Evolutionary conservation across 768 basidiomycete species (phyloP), one percentile per base, ranked within the genome.

Genomic region (Agrocybe praecox): DNA sequence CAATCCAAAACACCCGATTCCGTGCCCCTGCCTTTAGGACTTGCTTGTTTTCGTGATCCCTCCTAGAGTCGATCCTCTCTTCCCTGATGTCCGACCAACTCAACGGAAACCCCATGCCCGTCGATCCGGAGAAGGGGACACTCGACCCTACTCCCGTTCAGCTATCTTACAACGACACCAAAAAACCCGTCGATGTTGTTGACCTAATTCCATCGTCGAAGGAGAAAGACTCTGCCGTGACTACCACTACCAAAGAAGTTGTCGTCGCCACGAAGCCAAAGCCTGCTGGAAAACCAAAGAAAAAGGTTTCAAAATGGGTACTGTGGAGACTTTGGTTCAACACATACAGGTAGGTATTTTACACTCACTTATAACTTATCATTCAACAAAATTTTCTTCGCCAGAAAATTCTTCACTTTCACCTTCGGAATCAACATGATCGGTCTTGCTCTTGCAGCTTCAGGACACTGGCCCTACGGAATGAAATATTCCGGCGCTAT

Each of bases 401-500:
- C 24, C 50, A 88, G 88, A 58, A 88, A 88, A 69, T 86, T 90
- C 62, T 90, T 90, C 67, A 82, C 82, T 1, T 76, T 89, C 49
- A 68, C 81, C 4, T 79, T 88, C 59, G 72, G 73, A 1, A 65
- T 90, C 22, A 91, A 90, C 67, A 79, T 86, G 71, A 79, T 84
- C 26, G 87, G 80, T 21, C 70, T 91, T 42, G 79, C 75, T 21
- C 72, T 89, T 14, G 86, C 89, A 1, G 83, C 79, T 10, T 79
- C 83, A 23, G 88, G 86, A 6, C 81, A 83, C 56, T 91, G 84
- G 75, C 80, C 81, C 6, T 91, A 90, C 61, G 86, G 83, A 1
- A 68, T 73, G 3, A 74, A 74, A 58, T 86, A 83, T 64, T 78
- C 81, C 11, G 86, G 88, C 61, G 86, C 88, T 36, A 77, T 90